Base-by-base conservation (phyloP, 139 green algal genomes). In the Trebouxia sp. region DNA sequence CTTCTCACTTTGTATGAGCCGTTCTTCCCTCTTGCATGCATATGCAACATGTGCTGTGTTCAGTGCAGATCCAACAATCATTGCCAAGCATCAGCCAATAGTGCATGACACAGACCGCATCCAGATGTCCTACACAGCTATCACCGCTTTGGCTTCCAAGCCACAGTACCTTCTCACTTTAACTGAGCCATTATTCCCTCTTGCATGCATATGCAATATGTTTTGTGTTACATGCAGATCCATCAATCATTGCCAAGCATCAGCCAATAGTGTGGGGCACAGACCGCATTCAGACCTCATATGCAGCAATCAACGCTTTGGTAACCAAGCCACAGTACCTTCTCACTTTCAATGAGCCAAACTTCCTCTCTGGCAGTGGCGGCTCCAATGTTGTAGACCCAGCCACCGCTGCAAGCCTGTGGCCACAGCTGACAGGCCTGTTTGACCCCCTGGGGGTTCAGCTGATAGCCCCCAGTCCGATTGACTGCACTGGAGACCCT, bases 221-320 rank as follows among this genome's bases (percentile, higher is more conserved):
- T n/a, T n/a, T n/a, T n/a, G n/a, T n/a, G n/a, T n/a, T n/a, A n/a
- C n/a, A n/a, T n/a, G n/a, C n/a, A n/a, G n/a, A n/a, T n/a, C n/a
- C n/a, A n/a, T n/a, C n/a, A 11, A 41, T 69, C 30, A 41, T 69
- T 22, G 58, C 58, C 28, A 69, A 69, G 30, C 58, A 69, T 12
- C 58, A 69, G 28, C 58, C 58, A 28, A 69, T 69, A 10, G 58
- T 69, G 58, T 69, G 58, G 58, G 58, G 58, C 28, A 69, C 58
- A 41, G 58, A 69, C 58, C 58, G 58, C 58, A 69, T 69, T 26
- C 30, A 69, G 3, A 69, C 30, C 30, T 28, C 58, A 7, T 69
- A 41, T 30, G 8, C 24, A 24, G 30, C 28, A 8, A 69, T 69
- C 30, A 38, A 28, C 24, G 28, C 58, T 0, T 15, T 69, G 41